Base-by-base conservation (phyloP, 768 basidiomycete genomes). In the Mycena leptocephala region DNA sequence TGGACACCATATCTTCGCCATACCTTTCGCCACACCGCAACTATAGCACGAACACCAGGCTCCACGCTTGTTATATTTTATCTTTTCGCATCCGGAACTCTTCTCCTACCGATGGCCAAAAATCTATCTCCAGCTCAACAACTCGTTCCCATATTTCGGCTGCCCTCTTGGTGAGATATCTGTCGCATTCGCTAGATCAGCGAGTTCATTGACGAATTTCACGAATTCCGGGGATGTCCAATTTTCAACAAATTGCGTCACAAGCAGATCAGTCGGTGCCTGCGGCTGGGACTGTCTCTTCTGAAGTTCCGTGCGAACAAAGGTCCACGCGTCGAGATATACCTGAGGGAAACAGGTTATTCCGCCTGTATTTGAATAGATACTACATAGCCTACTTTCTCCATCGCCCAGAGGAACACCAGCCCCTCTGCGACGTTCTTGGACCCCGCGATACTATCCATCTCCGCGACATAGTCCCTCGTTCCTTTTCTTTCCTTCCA, bases 371-470 rank as follows among this genome's bases (percentile, higher is more conserved):
- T 28, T 6, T 10, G 18, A 20, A 28, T n/a, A 37, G 62, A 48
- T 22, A 75, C 63, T 33, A 51, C n/a, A 0, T 9, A 14, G 70
- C 70, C 26, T 69, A 94, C 94, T 86, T 90, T 89, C 81, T 95
- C 95, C 94, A 95, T 95, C 0, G 93, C 93, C 94, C 94, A 95
- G 18, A 96, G 83, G 75, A 95, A 92, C 1, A 95, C 86, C 26
- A 96, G 83, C 0, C 92, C 93, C 51, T 95, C 94, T 62, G 90
- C 89, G 24, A 94, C 77, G 0, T 84, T 86, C 5, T 87, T 89
- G 20, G 83, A 79, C 7, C 85, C 83, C 4, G 88, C 87, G 3
- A 92, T 84, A 8, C 91, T 87, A 3, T 88, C 87, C 91, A 95
- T 93, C 82, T 94, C 93, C 13, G 94, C 93, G 2, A 93, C 92